Base-by-base conservation (phyloP, 257 asterid genomes). In the Phtheirospermum japonicum region DNA sequence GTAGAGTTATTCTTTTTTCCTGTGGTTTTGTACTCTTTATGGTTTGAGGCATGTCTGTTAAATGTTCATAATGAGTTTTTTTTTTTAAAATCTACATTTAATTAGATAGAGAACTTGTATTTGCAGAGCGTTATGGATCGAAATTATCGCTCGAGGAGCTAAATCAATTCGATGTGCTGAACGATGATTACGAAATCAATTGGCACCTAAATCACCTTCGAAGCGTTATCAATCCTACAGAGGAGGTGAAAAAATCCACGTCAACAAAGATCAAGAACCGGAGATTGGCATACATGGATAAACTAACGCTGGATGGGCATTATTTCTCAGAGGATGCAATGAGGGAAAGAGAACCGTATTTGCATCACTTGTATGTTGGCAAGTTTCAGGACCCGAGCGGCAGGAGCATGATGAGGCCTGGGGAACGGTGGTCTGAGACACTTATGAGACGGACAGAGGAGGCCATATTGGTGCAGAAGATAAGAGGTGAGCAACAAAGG, bases 381-480 rank as follows among this genome's bases (percentile, higher is more conserved):
- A 83, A 77, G 82, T 92, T 92, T 83, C 98, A 92, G 77, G 98
- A 92, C 66, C 84, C 71, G 10, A 80, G 74, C 71, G 97, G 95
- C 48, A 84, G 98, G 86, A 71, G 86, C 54, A 89, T 92, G 98
- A 86, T 89, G 2, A 80, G 98, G 80, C 98, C 98, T 3, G 98
- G 98, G 67, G 98, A 92, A 61, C 80, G 95, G 69, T 92, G 98
- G 98, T 89, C 94, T 0, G 97, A 92, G 69, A 92, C 98, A 0
- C 81, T 92, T 50, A 83, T 92, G 75, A 84, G 98, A 75, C 82
- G 71, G 42, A 78, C 89, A 0, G 98, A 92, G 68, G 98, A 92
- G 77, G 96, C 93, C 0, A 37, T 81, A 54, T 82, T 92, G 76
- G 74, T 92, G 71, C 82, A 83, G 76, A 83, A 86, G 77, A 92